Percentiles rank a stretch among this genome's conserved stretches.
Evolutionary conservation across 2,329 filamentous ascomycete genomes (phyloP).

Genomic region (Talaromyces sp.): DNA sequence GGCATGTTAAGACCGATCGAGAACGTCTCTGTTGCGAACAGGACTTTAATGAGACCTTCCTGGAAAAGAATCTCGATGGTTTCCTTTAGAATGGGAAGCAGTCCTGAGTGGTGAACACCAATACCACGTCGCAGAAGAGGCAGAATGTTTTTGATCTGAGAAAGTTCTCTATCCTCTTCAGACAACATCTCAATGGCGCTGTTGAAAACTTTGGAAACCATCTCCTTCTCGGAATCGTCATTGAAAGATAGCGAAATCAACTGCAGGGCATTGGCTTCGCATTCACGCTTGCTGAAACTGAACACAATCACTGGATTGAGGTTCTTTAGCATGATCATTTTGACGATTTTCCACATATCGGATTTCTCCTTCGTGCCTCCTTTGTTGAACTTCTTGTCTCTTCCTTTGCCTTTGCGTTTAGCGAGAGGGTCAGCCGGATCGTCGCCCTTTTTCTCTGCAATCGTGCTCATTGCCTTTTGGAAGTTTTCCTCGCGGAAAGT

Average conservation of each 20-base stretch:
- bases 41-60: conserved; percentile 93
- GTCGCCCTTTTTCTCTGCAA: conserved; percentile 81
- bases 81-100: conserved; percentile 94
- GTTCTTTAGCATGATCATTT: conserved; percentile 97
- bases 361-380: conserved; percentile 67
- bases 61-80: conserved; percentile 99
- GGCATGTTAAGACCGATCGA: conserved; percentile 99
- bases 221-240: conserved; percentile 87
- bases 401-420: conserved; percentile 79
- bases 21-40: conserved; percentile 98
- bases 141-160: conserved; percentile 86
- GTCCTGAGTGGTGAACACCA: conserved; percentile 92
- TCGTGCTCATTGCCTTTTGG: conserved; percentile 87
- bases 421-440: conserved; percentile 75
- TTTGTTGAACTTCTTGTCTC: conserved; percentile 88
- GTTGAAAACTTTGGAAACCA: conserved; percentile 90
- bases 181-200: conserved; percentile 91
- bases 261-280: conserved; percentile 81
- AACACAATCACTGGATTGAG: conserved; percentile 99
- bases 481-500: conserved; percentile 97
- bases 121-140: conserved; percentile 87
- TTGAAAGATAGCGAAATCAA: conserved; percentile 90
- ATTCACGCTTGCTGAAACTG: conserved; percentile 98
- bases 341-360: conserved; percentile 96
- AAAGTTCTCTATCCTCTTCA: conserved; percentile 81